Base-by-base conservation (phyloP, 306 rosid genomes). In the Pyrus communis region DNA sequence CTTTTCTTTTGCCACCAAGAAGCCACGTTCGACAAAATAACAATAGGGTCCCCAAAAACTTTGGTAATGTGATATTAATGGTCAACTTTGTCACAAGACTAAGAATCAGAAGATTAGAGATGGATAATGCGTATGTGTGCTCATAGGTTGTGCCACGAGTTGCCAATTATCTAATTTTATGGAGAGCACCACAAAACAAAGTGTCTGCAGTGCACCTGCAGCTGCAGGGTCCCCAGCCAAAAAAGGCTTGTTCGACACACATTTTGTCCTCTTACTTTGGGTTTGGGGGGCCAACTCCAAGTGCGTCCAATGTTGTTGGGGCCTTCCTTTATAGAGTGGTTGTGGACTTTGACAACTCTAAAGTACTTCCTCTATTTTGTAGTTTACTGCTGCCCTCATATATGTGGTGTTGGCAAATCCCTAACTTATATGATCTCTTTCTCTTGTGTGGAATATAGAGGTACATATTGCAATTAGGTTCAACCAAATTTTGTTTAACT, bases 321-420 rank as follows among this genome's bases (percentile, higher is more conserved):
- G 69, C 85, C 73, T 77, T 60, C 69, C 69, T 40, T 76, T 57
- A 52, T 21, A 46, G 75, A 45, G 78, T 69, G 64, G 54, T 82
- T 57, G 81, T 85, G 87, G 86, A 83, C 85, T 69, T 66, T 76
- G 87, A 89, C 92, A 86, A 79, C 93, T 84, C 90, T 49, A 84
- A 87, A 89, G 87, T 58, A 64, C 68, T 71, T 43, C 68, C 57
- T 25, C 49, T 54, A 42, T 64, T 31, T 80, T 84, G 90, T 91
- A 91, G 86, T 85, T 71, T 86, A 38, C 5, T 61, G 22, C 73
- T 9, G n/a, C 14, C 67, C 58, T 67, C 72, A 40, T 30, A 35
- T 61, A 21, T 63, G 75, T 71, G 64, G 60, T 65, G 71, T 69
- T 76, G 33, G 22, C 51, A 33, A 14, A 18, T 51, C 59, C 42